Evolutionary conservation across 2,329 filamentous ascomycete species (phyloP).

Genomic region (Thermochaetoides dissita): DNA sequence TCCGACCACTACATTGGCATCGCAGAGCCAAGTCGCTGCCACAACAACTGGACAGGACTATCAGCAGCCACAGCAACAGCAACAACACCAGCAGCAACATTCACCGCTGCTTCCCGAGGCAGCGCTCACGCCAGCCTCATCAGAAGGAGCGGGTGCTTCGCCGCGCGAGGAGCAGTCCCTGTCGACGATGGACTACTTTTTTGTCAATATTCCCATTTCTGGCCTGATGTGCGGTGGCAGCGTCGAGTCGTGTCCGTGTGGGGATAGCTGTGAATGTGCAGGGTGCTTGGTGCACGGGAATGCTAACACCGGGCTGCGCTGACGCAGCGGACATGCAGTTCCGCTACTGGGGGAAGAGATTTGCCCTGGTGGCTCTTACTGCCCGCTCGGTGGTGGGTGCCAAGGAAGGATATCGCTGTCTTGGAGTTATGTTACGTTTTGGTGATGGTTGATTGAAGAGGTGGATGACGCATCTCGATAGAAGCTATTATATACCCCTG

Average conservation of each 20-base stretch:
- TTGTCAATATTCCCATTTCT: constrained; percentile 39
- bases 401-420: no score
- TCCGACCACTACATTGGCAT: not conserved
- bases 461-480: no score
- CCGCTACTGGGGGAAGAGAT: not conserved
- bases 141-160: constrained; percentile 26
- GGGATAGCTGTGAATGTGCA: constrained; percentile 44
- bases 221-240: constrained; percentile 33
- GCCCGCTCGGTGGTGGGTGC: no score
- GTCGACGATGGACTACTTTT: constrained; percentile 42
- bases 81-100: not conserved
- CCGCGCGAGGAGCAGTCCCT: constrained; percentile 36
- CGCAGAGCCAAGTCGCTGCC: constrained; percentile 4
- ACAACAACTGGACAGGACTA: constrained; percentile 5
- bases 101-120: constrained; percentile 23
- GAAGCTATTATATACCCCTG: no score
- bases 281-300: constrained; percentile 38
- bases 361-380: no score
- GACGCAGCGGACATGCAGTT: not conserved
- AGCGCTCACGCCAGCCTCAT: constrained; percentile 26
- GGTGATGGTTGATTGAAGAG: no score
- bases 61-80: not conserved
- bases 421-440: no score
- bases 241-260: constrained; percentile 39
- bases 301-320: no score